Base-by-base conservation (phyloP, 495 filamentous ascomycete species). In the Parachaetomium inaequale region DNA sequence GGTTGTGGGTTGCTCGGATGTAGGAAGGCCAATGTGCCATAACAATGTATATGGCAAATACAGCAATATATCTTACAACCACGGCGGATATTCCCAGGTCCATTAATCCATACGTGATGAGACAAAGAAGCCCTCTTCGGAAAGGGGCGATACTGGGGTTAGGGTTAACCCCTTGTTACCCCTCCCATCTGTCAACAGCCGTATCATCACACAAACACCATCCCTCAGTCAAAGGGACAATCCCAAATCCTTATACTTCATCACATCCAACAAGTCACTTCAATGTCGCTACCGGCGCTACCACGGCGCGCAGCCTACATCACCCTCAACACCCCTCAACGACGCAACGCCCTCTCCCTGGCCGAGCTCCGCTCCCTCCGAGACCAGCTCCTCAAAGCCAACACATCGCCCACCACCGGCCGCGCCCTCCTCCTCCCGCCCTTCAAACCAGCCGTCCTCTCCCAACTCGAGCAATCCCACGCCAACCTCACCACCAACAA, bases 341-440 rank as follows among this genome's bases (percentile, higher is more conserved):
- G 49, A 2, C 62, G 66, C 14, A 71, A 73, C 32, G 68, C 70
- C 10, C 68, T 69, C 55, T 66, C 68, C 17, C 58, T 70, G 17
- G 2, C 43, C 40, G 65, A 70, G 52, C 61, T 72, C 2, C 54
- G 25, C 19, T 46, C 58, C 60, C 65, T 73, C 25, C 51, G 58
- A 5, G 19, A 59, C 19, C 67, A 71, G 55, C 62, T 72, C 14
- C 40, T 63, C 38, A n/a, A 59, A 25, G 59, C 60, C 58, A 65
- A 69, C 55, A 73, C 66, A 1, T 61, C 63, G 1, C 64, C 63
- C 10, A 49, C 26, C 26, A 64, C 62, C 7, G 51, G 51, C 11
- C n/a, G 46, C 2, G 32, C 40, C 15, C 65, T 73, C 14, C 45
- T 67, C 29, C 68, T 73, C 31, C 70, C 68, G 0, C 60, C 63